A percentile compares a stretch with the other conserved stretches of the same genome.
Conservation (phyloP, 1,284 basidiomycete genomes). For the Boletus sp. region DNA sequence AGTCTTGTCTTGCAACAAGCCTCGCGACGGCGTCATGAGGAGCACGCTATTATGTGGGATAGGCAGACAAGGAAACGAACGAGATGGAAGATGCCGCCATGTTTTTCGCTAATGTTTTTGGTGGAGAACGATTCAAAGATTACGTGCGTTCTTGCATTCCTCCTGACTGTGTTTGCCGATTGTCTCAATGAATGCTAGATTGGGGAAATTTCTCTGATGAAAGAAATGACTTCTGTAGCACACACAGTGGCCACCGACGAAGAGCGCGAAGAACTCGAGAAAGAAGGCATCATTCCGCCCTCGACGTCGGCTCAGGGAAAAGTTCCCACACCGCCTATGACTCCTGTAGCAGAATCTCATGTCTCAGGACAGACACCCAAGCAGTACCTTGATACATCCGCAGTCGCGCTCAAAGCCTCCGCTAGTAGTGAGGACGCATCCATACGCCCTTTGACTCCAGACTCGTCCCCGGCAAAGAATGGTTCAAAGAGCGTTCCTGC, state of each 20-base stretch:
- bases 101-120: conserved; percentile 91
- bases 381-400: conserved; percentile 15
- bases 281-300: conserved; percentile 44
- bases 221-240: conserved; percentile 81
- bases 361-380: conserved; percentile 5
- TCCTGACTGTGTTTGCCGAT: not conserved
- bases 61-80: conserved; percentile 70
- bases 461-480: conserved; percentile 21
- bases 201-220: conserved; percentile 90
- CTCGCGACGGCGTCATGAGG: conserved; percentile 7
- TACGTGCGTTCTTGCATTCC: conserved; percentile 55
- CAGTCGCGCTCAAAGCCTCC: conserved; percentile 20
- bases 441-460: conserved; percentile 15
- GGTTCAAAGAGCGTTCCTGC: conserved; percentile 26
- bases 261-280: conserved; percentile 85
- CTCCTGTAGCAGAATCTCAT: conserved; percentile 26
- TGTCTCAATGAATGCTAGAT: conserved; percentile 49
- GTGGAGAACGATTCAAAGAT: conserved; percentile 81
- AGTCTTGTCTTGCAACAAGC: conserved; percentile 20
- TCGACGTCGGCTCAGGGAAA: conserved; percentile 21
- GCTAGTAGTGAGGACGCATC: conserved; percentile 19
- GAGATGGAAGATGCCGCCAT: conserved; percentile 84
- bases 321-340: conserved; percentile 22
- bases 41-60: not conserved
- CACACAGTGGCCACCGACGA: conserved; percentile 85